Evolutionary conservation across 768 basidiomycete species (phyloP), one percentile per base, ranked within the genome.

Genomic region (Auriculariales sp.): DNA sequence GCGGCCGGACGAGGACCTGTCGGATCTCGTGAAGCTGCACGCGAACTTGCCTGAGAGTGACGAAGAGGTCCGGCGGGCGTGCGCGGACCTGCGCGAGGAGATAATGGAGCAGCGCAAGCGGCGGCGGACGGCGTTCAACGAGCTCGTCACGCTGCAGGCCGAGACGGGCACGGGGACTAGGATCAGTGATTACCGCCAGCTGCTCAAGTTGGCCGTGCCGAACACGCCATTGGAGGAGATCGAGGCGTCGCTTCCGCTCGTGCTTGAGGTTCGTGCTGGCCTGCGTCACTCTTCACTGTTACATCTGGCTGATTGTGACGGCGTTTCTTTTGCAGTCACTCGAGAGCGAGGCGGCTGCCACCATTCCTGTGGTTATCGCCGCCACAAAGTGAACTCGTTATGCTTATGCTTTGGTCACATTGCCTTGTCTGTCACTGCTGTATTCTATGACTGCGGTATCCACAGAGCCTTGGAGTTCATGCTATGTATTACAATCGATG

Each of bases 161-260:
- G 89, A 93, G 64, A 81, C 86, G 0, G 93, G 93, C 3, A 95
- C 92, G 0, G 80, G 83, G 28, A 88, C 86, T 33, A 73, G 81
- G 54, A 93, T 98, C 80, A 72, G 75, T 3, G 85, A 93, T 55
- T 99, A 97, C 62, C 71, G 92, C 56, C 72, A 82, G 54, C 64
- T 99, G 47, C 92, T 99, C 17, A 11, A 12, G 14, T 11, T 24
- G 2, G 17, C 39, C 19, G 9, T 44, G 19, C 12, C 12, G 22
- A 7, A 25, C 6, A 44, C 7, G 7, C 12, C 12, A 25, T 19
- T 24, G 4, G 39, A 44, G 5, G 39, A 44, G 1, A 12, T 44
- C 19, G 39, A 44, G 5, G 22, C 19, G 1, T 10, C 27, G 2
- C 15, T 44, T 19, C 39, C 39, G 17, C 19, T 11, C 4, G 4